Percentiles rank a stretch among this genome's conserved stretches.
phyloP scores from a whole-genome alignment of 306 rosid species.

The Geum urbanum region DNA sequence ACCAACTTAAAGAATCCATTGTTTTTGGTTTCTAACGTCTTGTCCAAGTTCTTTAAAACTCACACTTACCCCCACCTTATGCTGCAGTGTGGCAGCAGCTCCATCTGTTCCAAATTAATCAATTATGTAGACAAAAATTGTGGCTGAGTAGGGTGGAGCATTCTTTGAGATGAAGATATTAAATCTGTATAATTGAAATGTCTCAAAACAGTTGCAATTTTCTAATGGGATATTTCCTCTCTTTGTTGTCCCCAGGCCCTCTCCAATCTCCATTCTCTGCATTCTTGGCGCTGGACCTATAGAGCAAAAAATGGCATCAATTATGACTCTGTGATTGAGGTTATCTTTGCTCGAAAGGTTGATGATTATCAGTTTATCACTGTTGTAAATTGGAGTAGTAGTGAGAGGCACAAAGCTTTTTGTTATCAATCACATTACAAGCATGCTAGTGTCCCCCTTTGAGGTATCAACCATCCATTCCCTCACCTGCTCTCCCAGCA shows the following conservation, averaged over 20 bases:
- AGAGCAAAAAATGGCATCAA: not conserved
- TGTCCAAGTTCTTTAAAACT: not conserved
- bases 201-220: not conserved
- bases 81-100: slow-evolving; percentile 14
- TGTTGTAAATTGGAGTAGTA: slow-evolving; percentile 25
- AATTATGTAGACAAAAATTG: not conserved
- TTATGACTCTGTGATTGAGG: slow-evolving; percentile 12
- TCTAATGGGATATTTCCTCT: not conserved
- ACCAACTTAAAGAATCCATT: not conserved
- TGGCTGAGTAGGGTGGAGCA: not conserved
- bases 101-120: not conserved
- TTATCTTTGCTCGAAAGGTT: slow-evolving; percentile 26
- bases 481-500: slow-evolving; percentile 22
- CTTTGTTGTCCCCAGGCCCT: slow-evolving; percentile 2
- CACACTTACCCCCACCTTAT: slow-evolving; percentile 12
- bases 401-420: not conserved
- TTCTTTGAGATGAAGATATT: not conserved
- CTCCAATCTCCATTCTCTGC: not conserved
- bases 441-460: slow-evolving; percentile 55
- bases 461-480: slow-evolving; percentile 36
- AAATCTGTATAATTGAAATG: not conserved
- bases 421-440: slow-evolving; percentile 2
- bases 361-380: slow-evolving; percentile 25
- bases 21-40: not conserved
- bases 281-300: not conserved